phyloP scores from a whole-genome alignment of 305 asterid species.

The Fraxinus greggii region DNA sequence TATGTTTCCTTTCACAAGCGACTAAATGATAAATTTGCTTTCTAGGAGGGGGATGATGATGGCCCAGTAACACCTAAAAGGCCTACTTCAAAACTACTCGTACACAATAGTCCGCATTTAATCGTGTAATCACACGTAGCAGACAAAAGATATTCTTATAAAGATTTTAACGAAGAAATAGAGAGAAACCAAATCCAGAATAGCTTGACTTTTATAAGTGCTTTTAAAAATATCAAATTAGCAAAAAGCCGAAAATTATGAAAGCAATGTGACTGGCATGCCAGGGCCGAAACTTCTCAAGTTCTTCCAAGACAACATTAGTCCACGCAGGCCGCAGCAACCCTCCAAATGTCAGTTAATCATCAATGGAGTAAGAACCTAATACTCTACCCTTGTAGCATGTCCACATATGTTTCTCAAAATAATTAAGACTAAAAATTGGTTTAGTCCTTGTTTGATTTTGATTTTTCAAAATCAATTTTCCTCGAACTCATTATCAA shows the following conservation, averaged over 20 bases:
- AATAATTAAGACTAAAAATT: background rate
- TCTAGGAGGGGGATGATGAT: background rate
- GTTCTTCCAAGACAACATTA: background rate
- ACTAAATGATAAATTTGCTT: background rate
- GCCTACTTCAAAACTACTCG: background rate
- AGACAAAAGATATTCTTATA: background rate
- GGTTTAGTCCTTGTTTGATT: background rate
- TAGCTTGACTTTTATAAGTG: background rate
- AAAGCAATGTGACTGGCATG: background rate
- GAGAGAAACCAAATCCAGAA: background rate
- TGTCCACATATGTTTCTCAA: background rate
- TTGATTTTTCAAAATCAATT: background rate
- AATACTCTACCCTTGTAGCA: background rate
- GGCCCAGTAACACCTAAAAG: background rate
- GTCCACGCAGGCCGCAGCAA: background rate
- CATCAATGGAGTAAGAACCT: background rate
- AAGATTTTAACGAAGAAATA: background rate
- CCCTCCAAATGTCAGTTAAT: slow-evolving; percentile 2
- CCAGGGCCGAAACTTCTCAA: background rate
- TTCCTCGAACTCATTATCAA: background rate
- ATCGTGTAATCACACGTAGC: background rate
- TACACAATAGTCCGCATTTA: background rate
- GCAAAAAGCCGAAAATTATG: background rate
- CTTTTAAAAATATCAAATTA: background rate
- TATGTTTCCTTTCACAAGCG: background rate